Evolutionary conservation across 352 stramenopile species (phyloP).

Genomic region (Pythium myriotylum): DNA sequence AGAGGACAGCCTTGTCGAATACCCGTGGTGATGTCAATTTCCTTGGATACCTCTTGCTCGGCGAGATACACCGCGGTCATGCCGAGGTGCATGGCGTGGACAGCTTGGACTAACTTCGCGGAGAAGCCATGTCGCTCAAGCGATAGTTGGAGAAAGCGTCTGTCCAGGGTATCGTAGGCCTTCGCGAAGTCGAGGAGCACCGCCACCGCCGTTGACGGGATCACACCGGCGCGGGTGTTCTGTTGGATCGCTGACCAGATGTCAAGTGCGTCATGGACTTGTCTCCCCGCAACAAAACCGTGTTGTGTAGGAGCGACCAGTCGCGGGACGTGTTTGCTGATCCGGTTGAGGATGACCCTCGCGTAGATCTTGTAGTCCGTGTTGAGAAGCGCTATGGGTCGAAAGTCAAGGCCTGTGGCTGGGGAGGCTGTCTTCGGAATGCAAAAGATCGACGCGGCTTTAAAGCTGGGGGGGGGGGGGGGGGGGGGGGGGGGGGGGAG

Average conservation of each 20-base stretch:
- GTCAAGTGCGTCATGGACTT: slow-evolving; percentile 3
- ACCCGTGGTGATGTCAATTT: neutral
- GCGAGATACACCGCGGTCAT: neutral
- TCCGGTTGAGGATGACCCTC: neutral
- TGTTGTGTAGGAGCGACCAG: neutral
- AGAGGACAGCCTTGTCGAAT: slow-evolving; percentile 2
- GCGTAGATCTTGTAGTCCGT: slow-evolving; percentile 7
- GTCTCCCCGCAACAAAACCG: neutral
- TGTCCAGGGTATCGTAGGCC: neutral
- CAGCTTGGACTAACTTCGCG: neutral
- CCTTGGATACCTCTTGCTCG: neutral
- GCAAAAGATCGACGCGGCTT: neutral
- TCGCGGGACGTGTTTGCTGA: neutral
- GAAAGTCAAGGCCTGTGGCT: neutral
- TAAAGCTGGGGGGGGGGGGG: too few relatives aligned
- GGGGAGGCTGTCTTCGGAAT: neutral
- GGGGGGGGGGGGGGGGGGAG: too few relatives aligned
- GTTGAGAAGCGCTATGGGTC: neutral
- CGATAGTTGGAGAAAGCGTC: neutral
- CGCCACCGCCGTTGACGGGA: neutral
- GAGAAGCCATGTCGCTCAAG: neutral
- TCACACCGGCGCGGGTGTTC: neutral
- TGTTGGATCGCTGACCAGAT: neutral
- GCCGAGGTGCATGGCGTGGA: neutral
- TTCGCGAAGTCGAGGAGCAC: slow-evolving; percentile 1